phyloP scores from a whole-genome alignment of 2,329 filamentous ascomycete species.

The Fusarium subglutinans region DNA sequence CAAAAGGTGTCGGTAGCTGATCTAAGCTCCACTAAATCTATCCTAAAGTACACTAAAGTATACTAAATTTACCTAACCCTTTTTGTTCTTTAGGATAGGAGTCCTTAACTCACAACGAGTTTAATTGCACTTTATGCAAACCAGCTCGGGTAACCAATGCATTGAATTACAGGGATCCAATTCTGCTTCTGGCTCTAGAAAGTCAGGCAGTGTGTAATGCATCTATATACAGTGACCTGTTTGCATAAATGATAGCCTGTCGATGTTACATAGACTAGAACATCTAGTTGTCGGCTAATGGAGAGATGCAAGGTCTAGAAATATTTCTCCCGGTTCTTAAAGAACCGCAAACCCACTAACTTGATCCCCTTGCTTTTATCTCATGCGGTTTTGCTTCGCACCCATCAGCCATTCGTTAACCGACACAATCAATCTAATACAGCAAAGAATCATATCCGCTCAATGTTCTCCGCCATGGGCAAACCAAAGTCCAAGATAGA shows the following conservation, averaged over 20 bases:
- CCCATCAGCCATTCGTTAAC: background rate
- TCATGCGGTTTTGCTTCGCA: background rate
- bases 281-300: rapidly evolving
- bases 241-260: background rate
- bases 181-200: background rate
- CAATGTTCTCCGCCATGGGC: background rate
- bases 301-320: too few species aligned
- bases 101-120: background rate
- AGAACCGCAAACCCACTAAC: background rate
- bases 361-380: too few species aligned
- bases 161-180: background rate
- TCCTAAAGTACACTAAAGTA: background rate
- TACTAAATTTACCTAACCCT: background rate
- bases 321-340: background rate
- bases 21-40: background rate
- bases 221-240: background rate
- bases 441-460: background rate
- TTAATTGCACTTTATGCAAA: background rate
- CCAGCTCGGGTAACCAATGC: rapidly evolving
- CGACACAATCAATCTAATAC: background rate
- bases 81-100: background rate
- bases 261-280: background rate
- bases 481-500: background rate
- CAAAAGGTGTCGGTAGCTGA: too few species aligned
- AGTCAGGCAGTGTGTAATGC: rapidly evolving